A percentile compares a stretch with the other conserved stretches of the same genome.
phyloP scores from a whole-genome alignment of 768 basidiomycete species.

The Suillus weaverae region DNA sequence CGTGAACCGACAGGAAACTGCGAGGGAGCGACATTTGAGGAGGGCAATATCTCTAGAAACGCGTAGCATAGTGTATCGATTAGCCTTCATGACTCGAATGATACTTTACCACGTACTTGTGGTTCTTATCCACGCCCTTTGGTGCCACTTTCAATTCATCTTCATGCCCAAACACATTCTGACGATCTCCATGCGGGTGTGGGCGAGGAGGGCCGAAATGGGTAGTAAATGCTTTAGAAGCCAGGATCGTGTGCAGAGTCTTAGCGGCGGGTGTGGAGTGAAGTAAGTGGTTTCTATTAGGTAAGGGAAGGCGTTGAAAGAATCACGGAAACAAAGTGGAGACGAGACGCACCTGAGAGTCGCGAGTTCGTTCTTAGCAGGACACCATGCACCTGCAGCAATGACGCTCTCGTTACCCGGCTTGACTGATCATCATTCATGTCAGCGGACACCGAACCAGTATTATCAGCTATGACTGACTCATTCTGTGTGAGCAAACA shows the following conservation, averaged over 20 bases:
- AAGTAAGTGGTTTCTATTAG: slow-evolving; percentile 57
- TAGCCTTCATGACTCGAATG: not conserved
- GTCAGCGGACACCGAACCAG: not conserved
- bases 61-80: not conserved
- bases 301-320: not conserved
- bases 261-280: slow-evolving; percentile 43
- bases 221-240: slow-evolving; percentile 66
- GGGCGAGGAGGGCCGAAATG: slow-evolving; percentile 74
- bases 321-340: not conserved
- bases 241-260: slow-evolving; percentile 67
- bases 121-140: not conserved
- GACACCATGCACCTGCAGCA: slow-evolving; percentile 81
- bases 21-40: slow-evolving; percentile 68
- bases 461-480: not conserved
- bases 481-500: not conserved
- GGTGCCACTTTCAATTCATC: slow-evolving; percentile 91
- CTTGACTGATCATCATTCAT: slow-evolving; percentile 46
- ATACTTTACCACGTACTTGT: not conserved
- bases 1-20: slow-evolving; percentile 50
- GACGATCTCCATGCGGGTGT: slow-evolving; percentile 57
- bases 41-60: slow-evolving; percentile 72
- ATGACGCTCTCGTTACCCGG: slow-evolving; percentile 68
- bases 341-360: slow-evolving; percentile 57
- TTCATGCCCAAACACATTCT: slow-evolving; percentile 83
- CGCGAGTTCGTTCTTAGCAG: slow-evolving; percentile 74